These are phyloP conservation scores for Helicostylum pulchrum DNA, from an alignment of 192 early-diverging fungal genomes.

Conservation along the genomic window DNA sequence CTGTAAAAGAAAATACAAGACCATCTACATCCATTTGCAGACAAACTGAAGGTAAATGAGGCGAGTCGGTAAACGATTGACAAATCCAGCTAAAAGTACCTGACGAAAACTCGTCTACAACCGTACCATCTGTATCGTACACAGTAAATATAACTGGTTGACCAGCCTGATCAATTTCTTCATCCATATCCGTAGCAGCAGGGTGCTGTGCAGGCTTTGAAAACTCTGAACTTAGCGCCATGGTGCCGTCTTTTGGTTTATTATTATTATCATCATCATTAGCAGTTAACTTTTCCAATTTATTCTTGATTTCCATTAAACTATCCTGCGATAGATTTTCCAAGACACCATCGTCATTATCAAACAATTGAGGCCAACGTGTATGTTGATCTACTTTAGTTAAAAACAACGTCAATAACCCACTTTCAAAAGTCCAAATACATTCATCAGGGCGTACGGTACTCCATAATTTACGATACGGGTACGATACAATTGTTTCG, in stretches of 20 bases:
- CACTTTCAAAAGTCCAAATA: constrained; percentile 68
- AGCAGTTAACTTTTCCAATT: constrained; percentile 59
- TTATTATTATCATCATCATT: constrained; percentile 28
- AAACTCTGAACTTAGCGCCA: constrained; percentile 20
- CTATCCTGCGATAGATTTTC: constrained; percentile 62
- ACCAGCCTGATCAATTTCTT: constrained; percentile 45
- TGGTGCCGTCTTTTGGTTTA: constrained; percentile 16
- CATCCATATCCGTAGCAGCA: constrained; percentile 42
- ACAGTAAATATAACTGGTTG: constrained; percentile 40
- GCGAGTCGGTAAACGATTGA: constrained; percentile 30
- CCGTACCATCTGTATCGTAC: constrained; percentile 38
- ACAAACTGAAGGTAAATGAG: constrained; percentile 50
- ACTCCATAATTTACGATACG: constrained; percentile 38
- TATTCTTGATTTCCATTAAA: constrained; percentile 55
- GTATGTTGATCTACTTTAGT: constrained; percentile 58
- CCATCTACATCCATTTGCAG: constrained; percentile 71
- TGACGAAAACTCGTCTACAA: constrained; percentile 40
- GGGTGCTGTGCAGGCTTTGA: constrained; percentile 23
- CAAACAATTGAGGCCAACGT: constrained; percentile 68
- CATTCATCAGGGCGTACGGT: constrained; percentile 54
- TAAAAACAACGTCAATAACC: constrained; percentile 57
- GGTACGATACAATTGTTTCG: constrained; percentile 9
- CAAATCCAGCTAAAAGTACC: constrained; percentile 64
- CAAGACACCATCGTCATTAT: constrained; percentile 49
- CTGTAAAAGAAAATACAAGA: constrained; percentile 53